A percentile compares a stretch with the other conserved stretches of the same genome.
Conservation (phyloP, 805 yeast species). For the Candida maltosa region DNA sequence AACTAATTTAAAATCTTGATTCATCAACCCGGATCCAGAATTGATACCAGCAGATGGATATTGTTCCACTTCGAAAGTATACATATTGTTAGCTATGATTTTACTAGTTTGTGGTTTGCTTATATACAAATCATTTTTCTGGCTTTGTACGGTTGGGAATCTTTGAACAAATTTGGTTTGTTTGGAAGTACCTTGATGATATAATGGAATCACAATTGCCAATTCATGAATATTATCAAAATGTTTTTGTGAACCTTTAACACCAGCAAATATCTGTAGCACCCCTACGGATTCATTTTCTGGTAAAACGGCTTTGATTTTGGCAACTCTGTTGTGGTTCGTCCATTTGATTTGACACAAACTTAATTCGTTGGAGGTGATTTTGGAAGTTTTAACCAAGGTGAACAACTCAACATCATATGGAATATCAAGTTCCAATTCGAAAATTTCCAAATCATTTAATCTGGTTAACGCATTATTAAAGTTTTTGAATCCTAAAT, state of each 20-base stretch:
- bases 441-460: conserved; percentile 73
- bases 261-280: conserved; percentile 70
- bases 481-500: conserved; percentile 57
- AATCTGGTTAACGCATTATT: conserved; percentile 75
- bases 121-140: conserved; percentile 73
- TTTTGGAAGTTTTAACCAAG: conserved; percentile 49
- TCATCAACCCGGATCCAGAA: conserved; percentile 28
- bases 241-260: conserved; percentile 55
- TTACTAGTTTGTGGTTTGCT: conserved; percentile 78
- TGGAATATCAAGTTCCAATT: conserved; percentile 73
- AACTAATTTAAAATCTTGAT: conserved; percentile 54
- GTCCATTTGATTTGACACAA: conserved; percentile 80
- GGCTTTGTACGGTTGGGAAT: conserved; percentile 68
- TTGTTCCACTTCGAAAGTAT: conserved; percentile 62
- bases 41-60: conserved; percentile 51
- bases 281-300: conserved; percentile 65
- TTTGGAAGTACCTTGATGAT: conserved; percentile 65
- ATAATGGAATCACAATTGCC: conserved; percentile 69
- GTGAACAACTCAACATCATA: conserved; percentile 65
- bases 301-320: conserved; percentile 81
- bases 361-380: conserved; percentile 49
- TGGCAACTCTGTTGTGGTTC: conserved; percentile 57
- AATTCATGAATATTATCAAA: conserved; percentile 62
- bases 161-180: conserved; percentile 67
- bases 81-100: conserved; percentile 54